Conservation (phyloP, 2,329 filamentous ascomycete species). For the Aspergillus sp. region DNA sequence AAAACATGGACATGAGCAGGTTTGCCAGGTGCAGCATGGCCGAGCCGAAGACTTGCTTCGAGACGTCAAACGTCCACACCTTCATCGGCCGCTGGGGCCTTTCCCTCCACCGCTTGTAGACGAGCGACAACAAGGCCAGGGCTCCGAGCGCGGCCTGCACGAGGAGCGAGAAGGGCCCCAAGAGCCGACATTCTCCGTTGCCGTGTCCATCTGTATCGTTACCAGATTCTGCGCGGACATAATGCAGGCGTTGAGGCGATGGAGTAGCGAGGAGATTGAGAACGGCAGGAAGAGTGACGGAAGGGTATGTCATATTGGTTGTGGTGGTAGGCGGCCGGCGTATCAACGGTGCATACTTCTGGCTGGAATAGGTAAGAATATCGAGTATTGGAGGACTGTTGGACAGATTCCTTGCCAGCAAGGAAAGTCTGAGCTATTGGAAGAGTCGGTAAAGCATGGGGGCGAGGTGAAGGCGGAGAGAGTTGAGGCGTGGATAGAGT, state of each 20-base stretch:
- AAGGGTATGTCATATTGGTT: background rate
- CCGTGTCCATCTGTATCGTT: constrained; percentile 36
- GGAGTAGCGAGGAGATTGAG: constrained; percentile 3
- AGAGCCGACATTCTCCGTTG: constrained; percentile 70
- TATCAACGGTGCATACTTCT: too few species aligned
- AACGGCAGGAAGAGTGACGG: background rate
- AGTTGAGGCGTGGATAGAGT: too few species aligned
- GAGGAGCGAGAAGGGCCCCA: constrained; percentile 83
- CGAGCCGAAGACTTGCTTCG: constrained; percentile 93
- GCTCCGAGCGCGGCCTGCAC: constrained; percentile 80
- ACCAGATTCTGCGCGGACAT: constrained; percentile 10
- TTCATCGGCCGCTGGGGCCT: constrained; percentile 83
- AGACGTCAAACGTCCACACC: constrained; percentile 96
- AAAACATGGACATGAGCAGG: constrained; percentile 92
- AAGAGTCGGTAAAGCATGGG: too few species aligned
- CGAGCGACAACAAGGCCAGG: constrained; percentile 73
- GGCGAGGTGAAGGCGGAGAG: too few species aligned
- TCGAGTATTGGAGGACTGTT: too few species aligned
- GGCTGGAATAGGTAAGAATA: too few species aligned
- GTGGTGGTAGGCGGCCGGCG: too few species aligned
- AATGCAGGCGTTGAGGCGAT: constrained; percentile 13
- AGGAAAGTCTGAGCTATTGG: too few species aligned
- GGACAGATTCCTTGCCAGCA: too few species aligned
- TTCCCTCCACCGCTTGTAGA: constrained; percentile 89
- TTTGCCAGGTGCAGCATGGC: constrained; percentile 87